phyloP scores from a whole-genome alignment of 495 filamentous ascomycete species.

The Penicillium dipodomyicola region DNA sequence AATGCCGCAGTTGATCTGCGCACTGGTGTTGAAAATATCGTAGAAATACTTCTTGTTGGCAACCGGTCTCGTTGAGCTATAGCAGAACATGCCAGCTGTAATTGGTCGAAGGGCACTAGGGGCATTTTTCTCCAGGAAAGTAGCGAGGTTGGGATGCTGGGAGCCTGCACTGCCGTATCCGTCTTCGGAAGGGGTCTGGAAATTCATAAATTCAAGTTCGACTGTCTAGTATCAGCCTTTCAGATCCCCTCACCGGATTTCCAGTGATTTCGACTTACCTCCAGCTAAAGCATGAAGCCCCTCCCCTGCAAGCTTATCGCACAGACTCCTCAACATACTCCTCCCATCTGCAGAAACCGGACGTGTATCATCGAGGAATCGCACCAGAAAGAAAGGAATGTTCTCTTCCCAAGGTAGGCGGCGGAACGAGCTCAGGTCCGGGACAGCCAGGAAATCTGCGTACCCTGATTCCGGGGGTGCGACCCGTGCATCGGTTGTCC shows the following conservation, averaged over 20 bases:
- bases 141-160: slow-evolving; percentile 60
- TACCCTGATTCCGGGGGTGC: slow-evolving; percentile 87
- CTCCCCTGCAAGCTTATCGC: slow-evolving; percentile 59
- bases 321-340: slow-evolving; percentile 61
- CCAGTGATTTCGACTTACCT: slow-evolving; percentile 57
- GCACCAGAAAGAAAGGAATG: slow-evolving; percentile 87
- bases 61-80: slow-evolving; percentile 79
- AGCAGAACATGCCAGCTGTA: slow-evolving; percentile 92
- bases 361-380: slow-evolving; percentile 58
- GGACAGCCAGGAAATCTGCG: slow-evolving; percentile 74
- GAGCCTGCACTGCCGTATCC: slow-evolving; percentile 40
- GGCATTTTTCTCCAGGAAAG: slow-evolving; percentile 66
- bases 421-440: slow-evolving; percentile 72
- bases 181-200: slow-evolving; percentile 58
- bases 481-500: slow-evolving; percentile 74
- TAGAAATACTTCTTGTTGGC: slow-evolving; percentile 92
- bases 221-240: slow-evolving; percentile 46
- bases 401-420: slow-evolving; percentile 88
- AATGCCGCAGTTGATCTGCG: slow-evolving; percentile 69
- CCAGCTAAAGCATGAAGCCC: slow-evolving; percentile 78
- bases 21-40: slow-evolving; percentile 73
- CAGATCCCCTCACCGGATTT: not conserved
- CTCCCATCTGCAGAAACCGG: slow-evolving; percentile 74
- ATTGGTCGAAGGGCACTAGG: slow-evolving; percentile 63
- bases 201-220: slow-evolving; percentile 94